Conservation (phyloP, 371 early-diverging fungal genomes). For the Actinomortierella wolfii region DNA sequence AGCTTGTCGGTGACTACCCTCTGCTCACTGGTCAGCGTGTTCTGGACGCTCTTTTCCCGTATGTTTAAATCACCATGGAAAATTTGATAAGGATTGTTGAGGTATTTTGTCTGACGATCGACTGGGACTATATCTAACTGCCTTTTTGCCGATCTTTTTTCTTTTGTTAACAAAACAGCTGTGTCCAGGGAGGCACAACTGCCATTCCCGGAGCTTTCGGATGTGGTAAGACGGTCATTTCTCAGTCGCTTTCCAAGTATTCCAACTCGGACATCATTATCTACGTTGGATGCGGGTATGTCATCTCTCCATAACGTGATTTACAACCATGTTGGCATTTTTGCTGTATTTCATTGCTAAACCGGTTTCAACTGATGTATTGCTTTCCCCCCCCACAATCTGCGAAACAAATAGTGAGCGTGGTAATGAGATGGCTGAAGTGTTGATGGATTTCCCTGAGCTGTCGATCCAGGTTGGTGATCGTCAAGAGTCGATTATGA, state of each 20-base stretch:
- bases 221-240: conserved; percentile 99
- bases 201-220: conserved; percentile 99
- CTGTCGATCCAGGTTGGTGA: conserved; percentile 92
- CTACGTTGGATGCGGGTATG: conserved; percentile 93
- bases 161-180: conserved; percentile 46
- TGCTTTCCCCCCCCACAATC: neutral
- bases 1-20: conserved; percentile 96
- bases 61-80: conserved; percentile 38
- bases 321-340: neutral
- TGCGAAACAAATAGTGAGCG: conserved; percentile 86
- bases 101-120: too few species aligned
- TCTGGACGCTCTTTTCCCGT: conserved; percentile 99
- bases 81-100: too few species aligned
- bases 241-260: conserved; percentile 99
- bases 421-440: conserved; percentile 99
- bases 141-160: conserved; percentile 1
- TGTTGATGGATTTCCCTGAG: conserved; percentile 99
- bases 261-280: conserved; percentile 99
- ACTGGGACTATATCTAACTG: too few species aligned
- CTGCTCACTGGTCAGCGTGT: conserved; percentile 99
- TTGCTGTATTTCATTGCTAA: conserved; percentile 6
- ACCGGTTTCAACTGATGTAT: neutral
- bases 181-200: conserved; percentile 99
- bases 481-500: conserved; percentile 98
- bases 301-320: neutral